Base-by-base conservation (phyloP, 805 yeast species). In the Aciculoconidium aculeatum region DNA sequence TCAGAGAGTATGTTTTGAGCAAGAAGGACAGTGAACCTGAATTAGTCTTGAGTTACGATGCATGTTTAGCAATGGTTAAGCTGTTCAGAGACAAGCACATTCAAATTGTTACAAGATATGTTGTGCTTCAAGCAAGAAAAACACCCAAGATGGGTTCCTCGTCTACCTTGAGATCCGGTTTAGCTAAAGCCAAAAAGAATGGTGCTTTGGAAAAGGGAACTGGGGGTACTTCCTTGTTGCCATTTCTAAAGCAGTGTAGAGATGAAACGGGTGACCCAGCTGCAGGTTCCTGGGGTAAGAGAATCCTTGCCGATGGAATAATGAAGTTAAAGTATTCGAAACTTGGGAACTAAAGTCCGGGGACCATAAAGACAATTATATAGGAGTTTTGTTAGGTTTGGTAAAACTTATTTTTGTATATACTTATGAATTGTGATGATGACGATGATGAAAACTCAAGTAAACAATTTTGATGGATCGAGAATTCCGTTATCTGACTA, bases 211-310 rank as follows among this genome's bases (percentile, higher is more conserved):
- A 72, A 40, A 73, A 75, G 44, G 96, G 97, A 10, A 88, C 97
- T 1, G 97, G 97, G 12, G 96, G 97, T 25, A 88, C 96, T 0
- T 78, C 94, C 1, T 66, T 88, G 45, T 70, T 88, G 35, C 95
- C 96, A 15, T 90, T 88, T 60, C 68, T 88, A 51, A 88, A 87
- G 55, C 96, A 90, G 56, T 90, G 96, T 44, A 73, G 96, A 54
- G 96, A 88, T 58, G 96, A 88, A 53, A 88, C 96, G 3, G 95
- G 95, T 23, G 92, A 82, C 44, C 75, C 87, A 8, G 95, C 96
- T 13, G 95, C 95, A 15, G 90, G 95, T 32, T 70, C 65, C 27
- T 87, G 96, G 96, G 95, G 95, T 51, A 75, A 75, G 49, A 69
- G 90, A 37, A 64, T 80, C 15, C 61, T 80, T 31, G 70, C 76